Conservation (phyloP, 2,329 filamentous ascomycete species). For the Exserohilum rostratum region DNA sequence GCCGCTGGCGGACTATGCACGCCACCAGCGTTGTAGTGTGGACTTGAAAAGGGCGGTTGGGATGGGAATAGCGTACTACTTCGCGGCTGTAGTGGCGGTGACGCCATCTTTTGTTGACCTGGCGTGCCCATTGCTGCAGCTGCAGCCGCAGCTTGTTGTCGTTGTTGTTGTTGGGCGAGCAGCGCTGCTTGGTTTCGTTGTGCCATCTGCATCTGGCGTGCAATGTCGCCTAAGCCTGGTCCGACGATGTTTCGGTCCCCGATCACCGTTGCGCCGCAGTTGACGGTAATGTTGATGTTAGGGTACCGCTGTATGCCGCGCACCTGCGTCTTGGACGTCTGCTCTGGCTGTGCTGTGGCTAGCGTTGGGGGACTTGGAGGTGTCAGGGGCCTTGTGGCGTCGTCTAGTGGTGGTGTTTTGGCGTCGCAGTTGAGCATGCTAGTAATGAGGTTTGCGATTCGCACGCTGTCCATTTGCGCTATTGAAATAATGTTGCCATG, state of each 20-base stretch:
- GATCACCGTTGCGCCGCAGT: conserved; percentile 44
- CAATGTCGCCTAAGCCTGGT: conserved; percentile 42
- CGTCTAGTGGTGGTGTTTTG: neutral
- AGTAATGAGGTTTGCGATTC: conserved; percentile 36
- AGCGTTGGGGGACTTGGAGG: conserved; percentile 3
- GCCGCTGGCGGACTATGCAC: neutral
- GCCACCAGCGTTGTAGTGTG: neutral
- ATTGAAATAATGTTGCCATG: conserved; percentile 44
- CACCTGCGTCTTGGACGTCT: conserved; percentile 11
- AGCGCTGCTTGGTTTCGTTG: conserved; percentile 31
- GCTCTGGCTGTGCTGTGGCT: conserved; percentile 8
- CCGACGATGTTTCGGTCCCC: conserved; percentile 46
- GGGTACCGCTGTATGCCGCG: conserved; percentile 13
- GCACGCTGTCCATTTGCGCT: conserved; percentile 37
- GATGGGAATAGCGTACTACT: neutral
- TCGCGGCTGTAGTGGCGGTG: conserved; percentile 1
- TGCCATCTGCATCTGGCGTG: conserved; percentile 40
- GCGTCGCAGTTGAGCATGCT: conserved; percentile 26
- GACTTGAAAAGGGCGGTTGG: neutral
- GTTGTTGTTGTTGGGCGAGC: conserved; percentile 18
- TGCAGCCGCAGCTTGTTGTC: conserved; percentile 4
- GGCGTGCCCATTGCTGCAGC: neutral
- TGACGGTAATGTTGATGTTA: conserved; percentile 41
- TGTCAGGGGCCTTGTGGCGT: neutral
- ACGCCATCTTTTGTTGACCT: conserved; percentile 9